Base-by-base conservation (phyloP, 805 yeast species). In the Pichia eremophila region DNA sequence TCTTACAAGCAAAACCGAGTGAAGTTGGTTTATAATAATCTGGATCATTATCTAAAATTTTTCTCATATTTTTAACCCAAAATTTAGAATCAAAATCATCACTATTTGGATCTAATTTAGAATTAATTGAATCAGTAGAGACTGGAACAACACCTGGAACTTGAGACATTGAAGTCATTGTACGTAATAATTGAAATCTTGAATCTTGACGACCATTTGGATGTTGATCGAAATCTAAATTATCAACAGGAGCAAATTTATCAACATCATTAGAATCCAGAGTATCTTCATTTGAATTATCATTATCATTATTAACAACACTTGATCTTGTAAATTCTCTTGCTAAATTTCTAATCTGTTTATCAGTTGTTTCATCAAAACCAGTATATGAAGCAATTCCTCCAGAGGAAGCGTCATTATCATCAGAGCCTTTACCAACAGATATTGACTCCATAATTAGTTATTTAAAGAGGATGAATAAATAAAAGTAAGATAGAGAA, bases 11-110 rank as follows among this genome's bases (percentile, higher is more conserved):
- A 50, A 83, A 63, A 22, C 85, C 84, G 53, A 83, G 64, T 17
- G 75, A 67, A 31, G 79, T 69, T 19, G 82, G 84, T 57, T 75
- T 79, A 59, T 77, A 82, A 63, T 77, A 78, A 25, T 81, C 85
- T 0, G 78, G 77, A 55, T 83, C 84, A 2, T 72, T 58, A 35
- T 70, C 71, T 53, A 66, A 62, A 49, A 82, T 57, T 51, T 75
- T 77, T 50, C 80, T 69, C 66, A 80, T 61, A 55, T 82, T 82
- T 57, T 78, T 78, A 47, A 82, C 79, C 89, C 89, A 82, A 47
- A 73, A 75, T 56, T 73, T 76, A 45, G 84, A 71, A 54, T 74
- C 73, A 59, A 82, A 82, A 8, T 72, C 58, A n/a, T 75, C 81
- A 45, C 75, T 68, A 22, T 69, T 67, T 1, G 89, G 89, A 57